These are phyloP conservation scores for Trichocladium antarcticum DNA, from an alignment of 495 filamentous ascomycete genomes.

Conservation along the genomic window DNA sequence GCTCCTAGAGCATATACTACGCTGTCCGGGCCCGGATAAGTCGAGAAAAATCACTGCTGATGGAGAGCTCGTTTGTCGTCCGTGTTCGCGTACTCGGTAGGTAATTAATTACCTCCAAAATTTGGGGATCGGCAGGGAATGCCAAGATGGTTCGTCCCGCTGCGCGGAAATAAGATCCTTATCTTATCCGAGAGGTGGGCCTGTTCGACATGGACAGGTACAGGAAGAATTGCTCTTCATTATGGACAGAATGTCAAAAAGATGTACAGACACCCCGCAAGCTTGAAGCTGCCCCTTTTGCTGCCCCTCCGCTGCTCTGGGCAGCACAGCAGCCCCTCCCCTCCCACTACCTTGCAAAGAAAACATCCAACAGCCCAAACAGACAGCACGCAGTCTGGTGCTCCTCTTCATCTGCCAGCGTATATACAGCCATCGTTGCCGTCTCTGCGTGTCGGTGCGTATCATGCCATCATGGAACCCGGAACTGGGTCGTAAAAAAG, in stretches of 20 bases:
- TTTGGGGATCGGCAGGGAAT: not conserved
- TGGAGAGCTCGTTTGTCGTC: not conserved
- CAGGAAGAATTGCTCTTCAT: no score
- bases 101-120: not conserved
- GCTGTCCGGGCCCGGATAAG: not conserved
- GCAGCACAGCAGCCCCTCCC: no score
- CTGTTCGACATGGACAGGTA: no score
- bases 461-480: not conserved
- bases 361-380: no score
- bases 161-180: not conserved
- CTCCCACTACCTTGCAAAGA: no score
- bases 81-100: not conserved
- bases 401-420: no score
- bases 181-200: constrained; percentile 10
- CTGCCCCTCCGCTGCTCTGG: no score
- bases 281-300: no score
- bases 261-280: no score
- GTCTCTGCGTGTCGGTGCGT: not conserved
- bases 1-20: constrained; percentile 10
- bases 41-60: not conserved
- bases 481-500: no score
- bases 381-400: no score
- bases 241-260: no score
- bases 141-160: not conserved
- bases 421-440: not conserved